Base-by-base conservation (phyloP, 1,284 basidiomycete species). In the Wolfiporia cocos region DNA sequence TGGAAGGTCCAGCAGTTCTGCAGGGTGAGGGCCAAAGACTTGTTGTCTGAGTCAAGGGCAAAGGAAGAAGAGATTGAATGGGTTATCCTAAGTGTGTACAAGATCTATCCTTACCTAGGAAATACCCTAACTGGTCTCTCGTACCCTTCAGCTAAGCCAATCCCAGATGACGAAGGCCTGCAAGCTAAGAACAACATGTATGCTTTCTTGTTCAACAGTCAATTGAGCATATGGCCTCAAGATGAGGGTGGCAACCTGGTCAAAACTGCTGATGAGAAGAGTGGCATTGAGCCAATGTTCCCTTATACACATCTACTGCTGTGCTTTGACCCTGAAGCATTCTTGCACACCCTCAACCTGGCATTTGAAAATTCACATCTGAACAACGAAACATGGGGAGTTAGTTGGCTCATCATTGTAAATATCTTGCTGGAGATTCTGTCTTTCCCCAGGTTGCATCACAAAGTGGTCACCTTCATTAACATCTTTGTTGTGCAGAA, bases 401-500 rank as follows among this genome's bases (percentile, higher is more conserved):
- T 86, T 42, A 90, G 75, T 51, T 84, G 96, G 26, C 83, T 94
- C 43, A 73, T 85, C 38, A 84, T 98, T 44, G 70, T 96, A 53
- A 86, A 89, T 50, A 83, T 92, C 36, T 70, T 99, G 37, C 71
- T 95, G 42, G 92, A 97, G 54, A 80, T 96, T 34, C 55, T 85
- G 10, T 65, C 76, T 4, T 71, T 77, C 14, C 67, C 71, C 18
- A 67, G 68, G 35, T 64, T 90, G 21, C 66, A 78, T 1, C 65
- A 78, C 12, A 65, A 71, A 26, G 90, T 90, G 57, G 66, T 71
- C 39, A 91, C 87, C 2, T 91, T 99, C 61, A 73, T 95, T 37
- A 81, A 93, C 59, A 97, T 99, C 51, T 99, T 99, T 63, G 78
- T 98, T 44, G 91, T 96, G 1, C 86, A 94, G 44, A 99, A 98